Evolutionary conservation across 2,329 filamentous ascomycete genomes (phyloP).

Genomic region (Cryphonectria japonica): DNA sequence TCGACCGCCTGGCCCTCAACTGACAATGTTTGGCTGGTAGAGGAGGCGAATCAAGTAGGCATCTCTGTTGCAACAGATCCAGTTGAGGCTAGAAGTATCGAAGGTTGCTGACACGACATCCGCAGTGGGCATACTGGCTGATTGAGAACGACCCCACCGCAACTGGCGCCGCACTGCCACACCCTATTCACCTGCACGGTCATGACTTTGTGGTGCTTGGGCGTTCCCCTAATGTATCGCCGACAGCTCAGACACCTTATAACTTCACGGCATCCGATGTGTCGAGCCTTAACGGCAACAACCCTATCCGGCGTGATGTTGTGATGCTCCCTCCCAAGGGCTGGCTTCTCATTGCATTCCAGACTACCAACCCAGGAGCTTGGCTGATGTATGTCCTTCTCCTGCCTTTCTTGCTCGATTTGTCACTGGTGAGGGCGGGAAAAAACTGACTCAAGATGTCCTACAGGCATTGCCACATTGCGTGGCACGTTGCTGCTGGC

Average conservation of each 20-base stretch:
- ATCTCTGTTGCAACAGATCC: background rate
- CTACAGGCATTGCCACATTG: slow-evolving; percentile 28
- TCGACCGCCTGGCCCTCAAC: slow-evolving; percentile 35
- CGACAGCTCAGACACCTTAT: slow-evolving; percentile 27
- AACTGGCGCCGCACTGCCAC: slow-evolving; percentile 33
- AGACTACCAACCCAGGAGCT: slow-evolving; percentile 52
- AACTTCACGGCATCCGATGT: slow-evolving; percentile 35
- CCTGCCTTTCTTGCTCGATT: background rate
- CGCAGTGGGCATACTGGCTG: slow-evolving; percentile 38
- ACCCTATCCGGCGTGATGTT: slow-evolving; percentile 52
- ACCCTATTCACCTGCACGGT: slow-evolving; percentile 41
- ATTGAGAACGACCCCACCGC: slow-evolving; percentile 36
- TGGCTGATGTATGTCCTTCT: slow-evolving; percentile 39
- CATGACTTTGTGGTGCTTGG: slow-evolving; percentile 39
- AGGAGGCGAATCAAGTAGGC: slow-evolving; percentile 31
- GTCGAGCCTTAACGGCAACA: slow-evolving; percentile 40
- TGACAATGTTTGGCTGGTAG: slow-evolving; percentile 37
- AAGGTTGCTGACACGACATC: background rate
- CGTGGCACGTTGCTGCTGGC: slow-evolving; percentile 27
- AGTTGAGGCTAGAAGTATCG: background rate
- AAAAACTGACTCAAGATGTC: background rate
- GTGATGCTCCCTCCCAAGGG: slow-evolving; percentile 48
- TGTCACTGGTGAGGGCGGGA: background rate
- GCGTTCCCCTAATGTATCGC: slow-evolving; percentile 31
- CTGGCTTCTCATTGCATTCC: slow-evolving; percentile 51